Evolutionary conservation across 108 stramenopile species (phyloP).

Genomic region (Mediolabrus comicus): DNA sequence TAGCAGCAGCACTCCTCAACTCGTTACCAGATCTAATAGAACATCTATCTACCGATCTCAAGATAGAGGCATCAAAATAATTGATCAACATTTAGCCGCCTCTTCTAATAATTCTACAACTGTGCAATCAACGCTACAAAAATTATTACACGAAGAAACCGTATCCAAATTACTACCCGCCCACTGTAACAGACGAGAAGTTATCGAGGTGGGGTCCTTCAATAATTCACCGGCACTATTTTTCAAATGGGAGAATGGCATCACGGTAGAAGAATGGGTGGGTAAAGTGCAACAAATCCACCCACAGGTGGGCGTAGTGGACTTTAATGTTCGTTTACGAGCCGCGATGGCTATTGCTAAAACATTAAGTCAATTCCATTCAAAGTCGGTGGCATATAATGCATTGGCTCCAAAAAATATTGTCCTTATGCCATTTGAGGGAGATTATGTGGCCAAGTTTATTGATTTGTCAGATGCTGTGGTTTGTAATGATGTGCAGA

Average conservation of each 20-base stretch:
- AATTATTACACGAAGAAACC: constrained; percentile 3
- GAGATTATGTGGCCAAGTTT: constrained; percentile 30
- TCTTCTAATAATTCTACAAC: background rate
- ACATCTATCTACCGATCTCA: constrained; percentile 2
- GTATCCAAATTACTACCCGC: background rate
- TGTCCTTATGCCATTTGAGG: constrained; percentile 2
- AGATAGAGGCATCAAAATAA: constrained; percentile 5
- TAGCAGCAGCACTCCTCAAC: background rate
- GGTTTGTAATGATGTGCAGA: constrained; percentile 5
- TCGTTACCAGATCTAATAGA: background rate
- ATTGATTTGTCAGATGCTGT: constrained; percentile 20
- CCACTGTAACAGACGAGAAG: background rate
- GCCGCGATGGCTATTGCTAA: constrained; percentile 10
- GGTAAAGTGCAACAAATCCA: background rate
- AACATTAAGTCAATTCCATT: constrained; percentile 5
- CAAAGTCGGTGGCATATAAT: background rate
- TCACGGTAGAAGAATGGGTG: constrained; percentile 17
- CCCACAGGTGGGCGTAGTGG: background rate
- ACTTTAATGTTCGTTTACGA: background rate
- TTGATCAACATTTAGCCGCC: background rate
- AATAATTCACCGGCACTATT: constrained; percentile 2
- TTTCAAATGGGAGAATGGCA: constrained; percentile 31
- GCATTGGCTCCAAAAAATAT: background rate
- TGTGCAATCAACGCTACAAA: background rate
- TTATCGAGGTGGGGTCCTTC: background rate